These are phyloP conservation scores for Parsonsia alboflavescens DNA, from an alignment of 257 asterid genomes.

Conservation along the genomic window DNA sequence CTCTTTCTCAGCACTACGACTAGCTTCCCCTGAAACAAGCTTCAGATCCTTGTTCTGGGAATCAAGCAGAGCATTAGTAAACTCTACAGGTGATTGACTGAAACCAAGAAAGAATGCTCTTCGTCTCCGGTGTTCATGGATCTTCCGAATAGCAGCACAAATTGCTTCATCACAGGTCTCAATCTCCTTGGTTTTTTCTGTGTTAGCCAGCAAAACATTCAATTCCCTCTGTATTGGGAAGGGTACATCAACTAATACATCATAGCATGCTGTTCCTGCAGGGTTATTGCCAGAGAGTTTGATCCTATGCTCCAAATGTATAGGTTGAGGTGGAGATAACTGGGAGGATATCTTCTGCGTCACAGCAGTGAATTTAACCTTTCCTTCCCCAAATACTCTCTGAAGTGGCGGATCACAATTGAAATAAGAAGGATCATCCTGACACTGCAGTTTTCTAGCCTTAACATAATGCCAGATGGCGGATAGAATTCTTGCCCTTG, in stretches of 20 bases:
- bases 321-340: slow-evolving; percentile 80
- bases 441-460: slow-evolving; percentile 86
- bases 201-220: slow-evolving; percentile 71
- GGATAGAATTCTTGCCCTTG: slow-evolving; percentile 86
- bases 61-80: slow-evolving; percentile 75
- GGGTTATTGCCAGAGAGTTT: slow-evolving; percentile 86
- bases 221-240: slow-evolving; percentile 90
- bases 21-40: slow-evolving; percentile 71
- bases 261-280: slow-evolving; percentile 88
- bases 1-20: slow-evolving; percentile 82
- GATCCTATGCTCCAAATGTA: slow-evolving; percentile 87
- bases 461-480: slow-evolving; percentile 93
- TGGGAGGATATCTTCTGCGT: slow-evolving; percentile 75
- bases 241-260: slow-evolving; percentile 83
- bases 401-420: slow-evolving; percentile 87
- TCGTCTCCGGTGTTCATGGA: slow-evolving; percentile 86
- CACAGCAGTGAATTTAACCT: slow-evolving; percentile 72
- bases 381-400: slow-evolving; percentile 75
- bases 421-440: slow-evolving; percentile 80
- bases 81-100: slow-evolving; percentile 96
- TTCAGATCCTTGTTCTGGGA: slow-evolving; percentile 90
- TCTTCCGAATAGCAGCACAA: slow-evolving; percentile 82
- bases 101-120: slow-evolving; percentile 97
- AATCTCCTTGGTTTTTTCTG: slow-evolving; percentile 91
- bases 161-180: slow-evolving; percentile 94